Conservation (phyloP, 805 yeast genomes). For the Komagataella pseudopastoris region DNA sequence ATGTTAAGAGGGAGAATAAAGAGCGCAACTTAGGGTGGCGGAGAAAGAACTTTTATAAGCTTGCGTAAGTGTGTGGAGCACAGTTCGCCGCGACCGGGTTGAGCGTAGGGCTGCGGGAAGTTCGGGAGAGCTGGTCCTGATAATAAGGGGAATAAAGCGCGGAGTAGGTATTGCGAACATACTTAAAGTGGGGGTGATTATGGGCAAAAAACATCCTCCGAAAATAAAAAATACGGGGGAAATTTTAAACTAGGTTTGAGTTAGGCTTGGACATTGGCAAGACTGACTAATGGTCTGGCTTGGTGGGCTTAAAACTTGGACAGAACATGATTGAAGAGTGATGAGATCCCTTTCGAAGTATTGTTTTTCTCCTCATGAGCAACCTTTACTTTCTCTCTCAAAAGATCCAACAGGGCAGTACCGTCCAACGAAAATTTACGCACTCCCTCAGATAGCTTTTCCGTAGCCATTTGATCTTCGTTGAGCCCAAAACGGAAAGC, state of each 20-base stretch:
- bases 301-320: neutral
- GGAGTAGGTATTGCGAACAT: neutral
- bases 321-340: neutral
- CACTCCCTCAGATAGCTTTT: slow-evolving; percentile 95
- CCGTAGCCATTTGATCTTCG: slow-evolving; percentile 98
- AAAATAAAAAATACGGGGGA: neutral
- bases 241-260: neutral
- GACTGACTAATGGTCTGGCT: neutral
- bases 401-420: slow-evolving; percentile 55
- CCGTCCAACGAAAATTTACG: slow-evolving; percentile 94
- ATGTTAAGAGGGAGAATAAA: neutral
- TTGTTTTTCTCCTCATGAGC: neutral
- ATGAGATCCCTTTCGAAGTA: neutral
- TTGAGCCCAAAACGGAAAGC: slow-evolving; percentile 81
- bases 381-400: slow-evolving; percentile 36
- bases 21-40: neutral
- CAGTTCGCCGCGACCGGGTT: neutral
- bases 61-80: neutral
- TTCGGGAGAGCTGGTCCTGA: neutral
- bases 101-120: neutral
- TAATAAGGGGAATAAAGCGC: neutral
- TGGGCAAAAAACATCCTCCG: neutral
- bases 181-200: neutral
- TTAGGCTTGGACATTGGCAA: neutral
- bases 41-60: neutral